Evolutionary conservation across 2,329 filamentous ascomycete genomes (phyloP).

Genomic region (Colletotrichum liriopes): DNA sequence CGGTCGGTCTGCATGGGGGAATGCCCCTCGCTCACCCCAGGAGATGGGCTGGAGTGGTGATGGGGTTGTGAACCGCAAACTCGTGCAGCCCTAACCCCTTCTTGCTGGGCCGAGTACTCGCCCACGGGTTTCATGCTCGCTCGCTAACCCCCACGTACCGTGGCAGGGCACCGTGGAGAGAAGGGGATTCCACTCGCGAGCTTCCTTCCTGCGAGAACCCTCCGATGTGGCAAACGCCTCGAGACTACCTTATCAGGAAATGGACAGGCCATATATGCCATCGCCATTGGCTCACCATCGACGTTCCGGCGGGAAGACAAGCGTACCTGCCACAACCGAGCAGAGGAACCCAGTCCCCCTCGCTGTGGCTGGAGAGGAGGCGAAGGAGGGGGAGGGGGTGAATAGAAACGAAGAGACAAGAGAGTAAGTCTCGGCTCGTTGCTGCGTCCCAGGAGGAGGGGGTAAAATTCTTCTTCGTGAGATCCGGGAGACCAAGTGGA

Average conservation of each 20-base stretch:
- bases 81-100: conserved; percentile 25
- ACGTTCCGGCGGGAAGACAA: conserved; percentile 27
- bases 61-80: conserved; percentile 7
- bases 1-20: conserved; percentile 1
- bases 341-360: conserved; percentile 1
- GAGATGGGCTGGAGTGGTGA: background rate
- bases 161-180: background rate
- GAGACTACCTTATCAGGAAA: conserved; percentile 42
- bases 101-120: background rate
- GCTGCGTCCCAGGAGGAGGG: background rate
- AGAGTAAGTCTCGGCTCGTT: background rate
- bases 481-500: background rate
- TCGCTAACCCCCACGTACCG: conserved; percentile 12
- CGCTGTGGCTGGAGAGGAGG: conserved; percentile 34
- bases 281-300: conserved; percentile 42
- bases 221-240: conserved; percentile 28
- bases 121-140: background rate
- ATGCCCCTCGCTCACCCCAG: background rate
- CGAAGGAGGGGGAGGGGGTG: conserved; percentile 6
- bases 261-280: conserved; percentile 12
- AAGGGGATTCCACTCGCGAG: conserved; percentile 6
- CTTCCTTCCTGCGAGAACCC: conserved; percentile 13
- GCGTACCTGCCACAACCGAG: conserved; percentile 24
- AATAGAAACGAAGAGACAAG: background rate
- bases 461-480: no score